phyloP scores from a whole-genome alignment of 768 basidiomycete genomes.

The Lactifluus hygrophoroides region DNA sequence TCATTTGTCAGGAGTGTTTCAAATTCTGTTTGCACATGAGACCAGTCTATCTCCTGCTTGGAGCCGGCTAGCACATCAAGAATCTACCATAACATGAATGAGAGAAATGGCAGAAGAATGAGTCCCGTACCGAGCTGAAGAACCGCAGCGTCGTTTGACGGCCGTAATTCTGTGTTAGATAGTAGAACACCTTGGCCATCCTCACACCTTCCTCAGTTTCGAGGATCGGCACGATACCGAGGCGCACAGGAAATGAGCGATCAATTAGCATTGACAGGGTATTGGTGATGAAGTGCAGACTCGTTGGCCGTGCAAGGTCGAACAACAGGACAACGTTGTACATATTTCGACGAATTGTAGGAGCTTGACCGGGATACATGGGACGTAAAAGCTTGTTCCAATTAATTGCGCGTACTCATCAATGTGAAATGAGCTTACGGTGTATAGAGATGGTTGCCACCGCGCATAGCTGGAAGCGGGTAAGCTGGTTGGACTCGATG shows the following conservation, averaged over 20 bases:
- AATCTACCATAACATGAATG: not conserved
- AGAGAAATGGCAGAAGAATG: not conserved
- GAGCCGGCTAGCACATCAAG: not conserved
- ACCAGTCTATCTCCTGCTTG: constrained; percentile 2
- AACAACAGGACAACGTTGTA: constrained; percentile 77
- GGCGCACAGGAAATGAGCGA: constrained; percentile 67
- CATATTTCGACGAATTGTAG: constrained; percentile 64
- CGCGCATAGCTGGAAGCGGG: constrained; percentile 36
- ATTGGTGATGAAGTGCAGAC: constrained; percentile 53
- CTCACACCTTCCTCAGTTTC: constrained; percentile 38
- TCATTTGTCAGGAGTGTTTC: not conserved
- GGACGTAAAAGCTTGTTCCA: constrained; percentile 60
- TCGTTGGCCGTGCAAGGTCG: constrained; percentile 60
- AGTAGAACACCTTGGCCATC: constrained; percentile 32
- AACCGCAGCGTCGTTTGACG: not conserved
- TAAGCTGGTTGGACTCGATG: not conserved
- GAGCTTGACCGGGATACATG: constrained; percentile 72
- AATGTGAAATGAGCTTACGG: constrained; percentile 27
- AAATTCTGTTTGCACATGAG: constrained; percentile 1
- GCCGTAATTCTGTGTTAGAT: constrained; percentile 5
- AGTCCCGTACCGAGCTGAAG: not conserved
- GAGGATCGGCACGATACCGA: constrained; percentile 75
- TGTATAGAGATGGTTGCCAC: constrained; percentile 43
- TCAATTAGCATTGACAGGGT: constrained; percentile 63
- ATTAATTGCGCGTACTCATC: constrained; percentile 15